phyloP scores from a whole-genome alignment of 306 rosid genomes.

The Glycine latifolia region DNA sequence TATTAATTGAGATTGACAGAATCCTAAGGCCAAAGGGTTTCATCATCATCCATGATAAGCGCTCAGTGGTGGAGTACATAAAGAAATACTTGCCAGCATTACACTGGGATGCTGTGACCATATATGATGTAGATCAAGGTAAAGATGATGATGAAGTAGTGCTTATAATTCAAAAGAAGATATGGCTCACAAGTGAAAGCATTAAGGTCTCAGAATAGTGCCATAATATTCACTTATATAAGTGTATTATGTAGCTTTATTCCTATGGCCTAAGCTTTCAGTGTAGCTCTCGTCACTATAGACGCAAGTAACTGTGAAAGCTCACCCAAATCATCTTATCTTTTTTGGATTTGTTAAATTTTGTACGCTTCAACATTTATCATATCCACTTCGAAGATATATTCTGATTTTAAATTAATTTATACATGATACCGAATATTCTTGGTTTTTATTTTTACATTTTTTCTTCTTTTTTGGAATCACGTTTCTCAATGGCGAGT shows the following conservation, averaged over 20 bases:
- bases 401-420: constrained; percentile 12
- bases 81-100: constrained; percentile 61
- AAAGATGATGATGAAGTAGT: constrained; percentile 51
- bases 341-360: constrained; percentile 24
- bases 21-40: constrained; percentile 80
- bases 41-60: constrained; percentile 68
- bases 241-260: not conserved
- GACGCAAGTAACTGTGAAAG: constrained; percentile 41
- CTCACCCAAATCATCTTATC: constrained; percentile 8
- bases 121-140: constrained; percentile 45
- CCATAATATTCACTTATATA: not conserved
- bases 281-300: constrained; percentile 22
- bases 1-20: constrained; percentile 80
- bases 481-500: not conserved
- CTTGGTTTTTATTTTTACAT: not conserved
- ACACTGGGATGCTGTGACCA: constrained; percentile 77
- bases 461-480: not conserved
- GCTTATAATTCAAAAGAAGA: constrained; percentile 71
- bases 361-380: not conserved
- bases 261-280: constrained; percentile 2
- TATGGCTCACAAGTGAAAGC: constrained; percentile 70
- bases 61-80: constrained; percentile 59
- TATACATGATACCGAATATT: not conserved
- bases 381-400: not conserved
- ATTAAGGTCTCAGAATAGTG: constrained; percentile 57